Base-by-base conservation (phyloP, 1,284 basidiomycete species). In the Laetiporus sulphureus region DNA sequence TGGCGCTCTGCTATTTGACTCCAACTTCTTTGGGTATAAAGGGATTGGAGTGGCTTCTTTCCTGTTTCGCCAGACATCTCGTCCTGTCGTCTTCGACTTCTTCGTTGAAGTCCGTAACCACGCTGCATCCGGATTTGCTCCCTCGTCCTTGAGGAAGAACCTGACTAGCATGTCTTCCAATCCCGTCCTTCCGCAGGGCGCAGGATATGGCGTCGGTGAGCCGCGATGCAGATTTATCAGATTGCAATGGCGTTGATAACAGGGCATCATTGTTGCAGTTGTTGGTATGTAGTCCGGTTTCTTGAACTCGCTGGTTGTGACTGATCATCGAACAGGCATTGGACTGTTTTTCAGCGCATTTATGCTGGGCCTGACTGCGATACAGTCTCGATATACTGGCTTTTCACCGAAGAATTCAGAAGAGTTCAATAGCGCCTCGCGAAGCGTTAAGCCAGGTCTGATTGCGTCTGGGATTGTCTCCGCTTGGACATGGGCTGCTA, bases 391-490 rank as follows among this genome's bases (percentile, higher is more conserved):
- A 30, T 87, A 88, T 53, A 88, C 85, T 0, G 69, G 76, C 0
- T 83, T 80, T 60, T 84, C 81, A 3, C 83, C 83, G 15, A 76
- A 75, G 46, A 78, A 70, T 49, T 75, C 79, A 5, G 81, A 85
- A 56, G 91, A 94, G 59, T 93, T 92, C 62, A 87, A 79, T 50
- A 85, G 79, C 42, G 91, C 91, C 2, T 86, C 83, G 3, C 68
- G 83, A 24, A 85, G 80, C 46, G 76, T 92, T 37, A 92, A 92
- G 52, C 90, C 92, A 2, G 92, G 91, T 5, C 69, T 96, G 32
- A 92, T 95, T 45, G 92, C 91, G 0, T 79, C 88, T 8, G 91
- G 91, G 5, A 92, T 95, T 48, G 89, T 94, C 15, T 83, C 79
- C 16, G 82, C 85, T 8, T 87, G 83, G 83, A 91, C 90, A 15